Conservation (phyloP, 768 basidiomycete species). For the Pleurotus cornucopiae region DNA sequence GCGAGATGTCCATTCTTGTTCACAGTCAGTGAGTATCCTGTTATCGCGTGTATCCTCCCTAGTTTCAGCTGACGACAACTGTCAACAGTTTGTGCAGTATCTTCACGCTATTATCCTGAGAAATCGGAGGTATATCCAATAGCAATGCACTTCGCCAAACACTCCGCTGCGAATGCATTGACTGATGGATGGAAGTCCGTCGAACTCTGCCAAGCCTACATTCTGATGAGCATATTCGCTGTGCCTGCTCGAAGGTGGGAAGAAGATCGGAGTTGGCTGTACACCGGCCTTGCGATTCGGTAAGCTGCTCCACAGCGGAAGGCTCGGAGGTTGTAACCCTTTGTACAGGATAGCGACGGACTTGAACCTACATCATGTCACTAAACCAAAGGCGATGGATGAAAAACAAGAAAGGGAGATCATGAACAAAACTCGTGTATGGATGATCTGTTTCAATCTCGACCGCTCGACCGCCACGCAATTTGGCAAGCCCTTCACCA, state of each 20-base stretch:
- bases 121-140: constrained; percentile 84
- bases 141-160: constrained; percentile 86
- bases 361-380: constrained; percentile 74
- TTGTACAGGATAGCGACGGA: constrained; percentile 77
- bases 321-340: too few species aligned
- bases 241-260: constrained; percentile 84
- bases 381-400: constrained; percentile 54
- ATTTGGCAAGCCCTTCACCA: constrained; percentile 85
- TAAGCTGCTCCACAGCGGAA: constrained; percentile 16
- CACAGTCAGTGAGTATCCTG: constrained; percentile 63
- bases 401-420: constrained; percentile 81
- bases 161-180: constrained; percentile 74
- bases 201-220: constrained; percentile 88
- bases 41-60: not conserved
- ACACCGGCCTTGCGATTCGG: constrained; percentile 85
- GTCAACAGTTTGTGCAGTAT: constrained; percentile 72
- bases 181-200: constrained; percentile 83
- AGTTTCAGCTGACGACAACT: not conserved
- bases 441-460: constrained; percentile 88
- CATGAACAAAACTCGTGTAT: constrained; percentile 80
- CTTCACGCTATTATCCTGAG: constrained; percentile 74
- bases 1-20: constrained; percentile 87
- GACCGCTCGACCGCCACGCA: constrained; percentile 86
- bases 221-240: constrained; percentile 79
- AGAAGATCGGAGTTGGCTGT: constrained; percentile 87